Evolutionary conservation across 2,329 filamentous ascomycete species (phyloP), one percentile per base, ranked within the genome.

Genomic region (Botrytis elliptica): DNA sequence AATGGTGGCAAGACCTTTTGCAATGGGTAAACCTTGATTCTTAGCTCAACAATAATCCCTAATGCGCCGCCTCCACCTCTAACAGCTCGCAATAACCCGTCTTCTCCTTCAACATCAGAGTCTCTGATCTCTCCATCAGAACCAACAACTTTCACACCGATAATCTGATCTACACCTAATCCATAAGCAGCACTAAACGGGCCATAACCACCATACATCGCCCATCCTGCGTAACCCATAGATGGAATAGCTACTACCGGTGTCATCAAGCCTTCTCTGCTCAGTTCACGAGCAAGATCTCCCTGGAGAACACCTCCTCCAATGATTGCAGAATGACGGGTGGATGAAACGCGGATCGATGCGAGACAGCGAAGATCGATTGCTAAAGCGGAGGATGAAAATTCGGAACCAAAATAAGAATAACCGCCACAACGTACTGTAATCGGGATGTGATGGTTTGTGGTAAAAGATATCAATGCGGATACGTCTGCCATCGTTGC

Each of bases 61-160:
- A 85, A 81, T 18, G 79, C 79, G 6, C 83, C 82, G 40, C 84
- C 83, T 7, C 79, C 83, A 3, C 84, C 84, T 1, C 83, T 79
- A 29, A 85, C 82, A 1, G 81, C 83, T 60, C 79, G 80, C 29
- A 85, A 74, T 49, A 85, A 72, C 9, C 55, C 52, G 29, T 70
- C 68, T 36, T 70, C 52, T 14, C 36, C 52, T 16, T 78, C 78
- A 22, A 82, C 80, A 59, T 82, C 80, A 1, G 84, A 84, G 9
- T 83, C 80, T 10, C 83, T 76, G 1, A 84, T 75, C 12, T 81
- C 74, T 6, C 83, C 84, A 8, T 81, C 71, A 2, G 79, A 79
- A 70, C 84, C 79, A 3, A 85, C 81, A 4, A 85, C 72, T 59
- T 79, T 83, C 5, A 84, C 83, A 25, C 78, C 79, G 10, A 83